phyloP scores from a whole-genome alignment of 148 eudicot species.

The Rhododendron kiyosumense region DNA sequence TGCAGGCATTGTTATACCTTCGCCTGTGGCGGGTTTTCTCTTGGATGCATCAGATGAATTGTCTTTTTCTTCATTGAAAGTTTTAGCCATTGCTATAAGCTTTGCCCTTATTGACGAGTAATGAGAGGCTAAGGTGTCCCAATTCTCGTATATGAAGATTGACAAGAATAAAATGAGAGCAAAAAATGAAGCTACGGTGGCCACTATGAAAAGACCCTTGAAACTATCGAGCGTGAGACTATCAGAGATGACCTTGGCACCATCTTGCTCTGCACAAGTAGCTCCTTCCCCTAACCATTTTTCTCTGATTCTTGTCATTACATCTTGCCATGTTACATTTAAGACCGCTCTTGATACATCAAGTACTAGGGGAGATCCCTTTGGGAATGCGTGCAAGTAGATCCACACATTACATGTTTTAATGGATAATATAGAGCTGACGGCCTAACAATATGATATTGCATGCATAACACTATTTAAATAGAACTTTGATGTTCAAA shows the following conservation, averaged over 20 bases:
- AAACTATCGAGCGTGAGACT: constrained; percentile 32
- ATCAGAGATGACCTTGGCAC: constrained; percentile 9
- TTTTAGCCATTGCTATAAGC: constrained; percentile 17
- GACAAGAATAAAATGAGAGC: constrained; percentile 25
- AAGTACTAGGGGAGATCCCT: constrained; percentile 34
- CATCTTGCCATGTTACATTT: constrained; percentile 38
- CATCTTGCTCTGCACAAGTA: constrained; percentile 9
- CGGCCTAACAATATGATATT: no score
- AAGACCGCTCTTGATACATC: constrained; percentile 52
- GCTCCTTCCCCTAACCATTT: constrained; percentile 33
- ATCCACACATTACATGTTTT: background rate
- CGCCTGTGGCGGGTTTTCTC: background rate
- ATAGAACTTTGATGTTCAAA: no score
- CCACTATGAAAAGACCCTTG: constrained; percentile 39
- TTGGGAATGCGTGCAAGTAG: constrained; percentile 28
- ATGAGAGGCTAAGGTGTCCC: constrained; percentile 21
- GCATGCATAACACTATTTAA: background rate
- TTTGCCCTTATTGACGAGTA: constrained; percentile 20
- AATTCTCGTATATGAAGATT: constrained; percentile 22
- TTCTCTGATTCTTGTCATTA: constrained; percentile 32
- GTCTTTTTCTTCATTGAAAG: constrained; percentile 22
- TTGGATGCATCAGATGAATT: constrained; percentile 7
- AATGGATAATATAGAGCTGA: background rate
- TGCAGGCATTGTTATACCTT: background rate
- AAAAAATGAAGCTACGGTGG: constrained; percentile 16